Evolutionary conservation across 208 protist species (phyloP).

Genomic region (Wallacemonas sp.): DNA sequence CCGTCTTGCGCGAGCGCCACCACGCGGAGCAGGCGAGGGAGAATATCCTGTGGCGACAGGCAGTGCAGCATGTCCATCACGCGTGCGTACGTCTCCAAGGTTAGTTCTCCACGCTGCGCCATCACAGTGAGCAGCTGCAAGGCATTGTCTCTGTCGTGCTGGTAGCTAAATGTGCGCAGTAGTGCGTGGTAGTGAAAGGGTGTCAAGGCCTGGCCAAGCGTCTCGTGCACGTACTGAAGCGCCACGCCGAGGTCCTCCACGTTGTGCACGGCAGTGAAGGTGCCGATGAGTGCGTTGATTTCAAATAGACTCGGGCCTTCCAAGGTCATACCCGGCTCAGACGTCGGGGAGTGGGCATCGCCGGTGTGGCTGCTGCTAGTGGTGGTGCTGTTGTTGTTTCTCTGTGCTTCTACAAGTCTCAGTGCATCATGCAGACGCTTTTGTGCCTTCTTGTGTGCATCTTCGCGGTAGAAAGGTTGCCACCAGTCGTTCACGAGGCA

Average conservation of each 20-base stretch:
- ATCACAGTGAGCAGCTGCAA: constrained; percentile 82
- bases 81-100: constrained; percentile 70
- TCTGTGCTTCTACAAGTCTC: constrained; percentile 3
- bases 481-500: constrained; percentile 80
- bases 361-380: no score
- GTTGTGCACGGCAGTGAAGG: constrained; percentile 70
- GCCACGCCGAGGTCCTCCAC: constrained; percentile 56
- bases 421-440: constrained; percentile 38
- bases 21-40: constrained; percentile 46
- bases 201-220: constrained; percentile 51
- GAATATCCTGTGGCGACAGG: constrained; percentile 50
- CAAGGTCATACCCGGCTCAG: not conserved
- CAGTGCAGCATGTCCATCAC: constrained; percentile 74
- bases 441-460: constrained; percentile 51
- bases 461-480: constrained; percentile 77
- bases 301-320: constrained; percentile 35
- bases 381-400: not conserved
- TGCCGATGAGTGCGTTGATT: constrained; percentile 67
- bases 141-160: constrained; percentile 62
- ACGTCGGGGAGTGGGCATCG: no score
- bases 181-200: constrained; percentile 78
- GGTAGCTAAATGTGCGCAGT: constrained; percentile 79
- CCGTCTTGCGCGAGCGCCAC: constrained; percentile 46
- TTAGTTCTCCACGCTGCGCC: constrained; percentile 45
- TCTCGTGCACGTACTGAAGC: constrained; percentile 80